Percentiles rank a stretch among this genome's conserved stretches.
These are phyloP conservation scores for Ceratocystis colombiana DNA, from an alignment of 2,329 filamentous ascomycete genomes.

Conservation along the genomic window DNA sequence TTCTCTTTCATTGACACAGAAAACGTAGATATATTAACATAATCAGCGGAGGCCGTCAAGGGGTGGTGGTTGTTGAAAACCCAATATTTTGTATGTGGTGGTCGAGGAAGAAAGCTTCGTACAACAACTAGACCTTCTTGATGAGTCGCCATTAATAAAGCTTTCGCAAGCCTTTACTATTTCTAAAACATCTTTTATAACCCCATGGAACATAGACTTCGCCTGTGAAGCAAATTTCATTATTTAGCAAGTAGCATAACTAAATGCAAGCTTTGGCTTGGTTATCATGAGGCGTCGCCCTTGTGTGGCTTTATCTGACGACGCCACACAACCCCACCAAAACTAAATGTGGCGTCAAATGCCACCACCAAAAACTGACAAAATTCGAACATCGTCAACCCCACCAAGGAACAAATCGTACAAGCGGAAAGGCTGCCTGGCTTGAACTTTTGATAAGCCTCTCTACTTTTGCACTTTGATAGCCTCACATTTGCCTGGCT, in stretches of 20 bases:
- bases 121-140: no score
- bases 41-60: not conserved
- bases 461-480: not conserved
- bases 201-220: no score
- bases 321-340: slow-evolving; percentile 21
- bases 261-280: not conserved
- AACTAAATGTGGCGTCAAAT: slow-evolving; percentile 15
- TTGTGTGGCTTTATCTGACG: not conserved
- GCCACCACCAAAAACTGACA: slow-evolving; percentile 22
- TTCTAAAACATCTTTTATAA: no score
- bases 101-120: not conserved
- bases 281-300: not conserved
- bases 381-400: slow-evolving; percentile 22
- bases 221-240: no score
- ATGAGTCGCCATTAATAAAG: not conserved
- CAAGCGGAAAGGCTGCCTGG: not conserved
- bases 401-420: slow-evolving; percentile 17
- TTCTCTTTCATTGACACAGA: not conserved
- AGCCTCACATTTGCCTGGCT: not conserved
- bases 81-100: not conserved
- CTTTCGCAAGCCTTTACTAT: not conserved
- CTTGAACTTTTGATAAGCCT: not conserved
- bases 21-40: not conserved
- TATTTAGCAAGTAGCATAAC: no score
- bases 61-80: not conserved